Evolutionary conservation across 2,329 filamentous ascomycete species (phyloP).

Genomic region (Akanthomyces uredinophilus): DNA sequence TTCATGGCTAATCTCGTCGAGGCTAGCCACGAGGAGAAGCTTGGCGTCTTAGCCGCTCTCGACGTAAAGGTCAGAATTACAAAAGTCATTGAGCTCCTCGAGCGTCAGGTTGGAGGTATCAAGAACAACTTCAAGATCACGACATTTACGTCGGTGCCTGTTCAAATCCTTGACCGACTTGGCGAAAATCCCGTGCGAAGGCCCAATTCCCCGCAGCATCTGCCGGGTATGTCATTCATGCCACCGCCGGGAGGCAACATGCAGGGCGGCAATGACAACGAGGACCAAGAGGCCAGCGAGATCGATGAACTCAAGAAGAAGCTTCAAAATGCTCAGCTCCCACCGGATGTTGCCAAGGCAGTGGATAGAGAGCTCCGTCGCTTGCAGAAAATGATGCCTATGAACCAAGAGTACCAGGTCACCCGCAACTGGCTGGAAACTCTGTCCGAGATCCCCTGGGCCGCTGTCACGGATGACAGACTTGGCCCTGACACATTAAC

Average conservation of each 20-base stretch:
- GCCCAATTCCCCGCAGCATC: slow-evolving; percentile 28
- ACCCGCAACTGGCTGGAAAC: slow-evolving; percentile 92
- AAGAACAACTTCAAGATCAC: slow-evolving; percentile 86
- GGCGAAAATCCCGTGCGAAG: slow-evolving; percentile 35
- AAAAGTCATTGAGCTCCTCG: slow-evolving; percentile 77
- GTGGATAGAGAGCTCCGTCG: slow-evolving; percentile 84
- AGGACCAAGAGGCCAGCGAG: slow-evolving; percentile 82
- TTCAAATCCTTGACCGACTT: slow-evolving; percentile 56
- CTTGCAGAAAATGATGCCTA: slow-evolving; percentile 90
- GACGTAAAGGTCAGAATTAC: slow-evolving; percentile 73
- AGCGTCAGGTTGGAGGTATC: slow-evolving; percentile 74
- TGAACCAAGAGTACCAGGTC: slow-evolving; percentile 93
- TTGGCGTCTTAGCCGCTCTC: slow-evolving; percentile 76
- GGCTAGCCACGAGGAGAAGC: slow-evolving; percentile 82
- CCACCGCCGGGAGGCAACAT: slow-evolving; percentile 28
- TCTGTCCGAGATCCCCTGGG: slow-evolving; percentile 90
- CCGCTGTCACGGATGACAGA: slow-evolving; percentile 75
- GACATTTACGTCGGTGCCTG: slow-evolving; percentile 62
- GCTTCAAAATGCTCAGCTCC: slow-evolving; percentile 74
- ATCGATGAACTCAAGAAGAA: slow-evolving; percentile 87
- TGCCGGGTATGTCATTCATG: slow-evolving; percentile 36
- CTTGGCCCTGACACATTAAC: slow-evolving; percentile 75
- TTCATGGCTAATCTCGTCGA: slow-evolving; percentile 96
- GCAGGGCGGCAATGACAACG: slow-evolving; percentile 46
- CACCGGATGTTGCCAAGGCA: slow-evolving; percentile 81